phyloP scores from a whole-genome alignment of 2,329 filamentous ascomycete genomes.

The Colletotrichum sp. region DNA sequence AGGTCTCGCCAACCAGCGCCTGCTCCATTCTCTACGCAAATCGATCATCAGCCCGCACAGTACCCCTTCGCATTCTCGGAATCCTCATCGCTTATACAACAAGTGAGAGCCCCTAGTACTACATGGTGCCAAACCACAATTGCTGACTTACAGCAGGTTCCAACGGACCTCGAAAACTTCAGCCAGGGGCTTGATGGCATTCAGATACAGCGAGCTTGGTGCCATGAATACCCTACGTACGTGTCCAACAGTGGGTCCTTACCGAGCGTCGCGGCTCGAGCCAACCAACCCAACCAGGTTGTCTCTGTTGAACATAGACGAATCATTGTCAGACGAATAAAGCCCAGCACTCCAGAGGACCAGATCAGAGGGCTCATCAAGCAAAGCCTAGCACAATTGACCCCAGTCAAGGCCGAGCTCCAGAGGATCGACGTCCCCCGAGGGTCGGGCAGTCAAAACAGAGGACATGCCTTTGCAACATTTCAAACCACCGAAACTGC shows the following conservation, averaged over 20 bases:
- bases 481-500: not conserved
- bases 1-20: too few species aligned
- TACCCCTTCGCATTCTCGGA: too few species aligned
- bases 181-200: not conserved
- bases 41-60: too few species aligned
- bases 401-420: not conserved
- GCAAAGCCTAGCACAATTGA: not conserved
- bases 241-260: not conserved
- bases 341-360: not conserved
- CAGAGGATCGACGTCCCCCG: constrained; percentile 2
- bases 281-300: too few species aligned
- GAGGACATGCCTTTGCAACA: not conserved
- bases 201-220: not conserved
- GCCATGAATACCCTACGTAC: not conserved
- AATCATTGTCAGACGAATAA: not conserved
- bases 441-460: not conserved
- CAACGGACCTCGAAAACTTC: not conserved
- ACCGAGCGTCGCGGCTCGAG: too few species aligned
- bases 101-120: too few species aligned
- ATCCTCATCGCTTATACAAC: too few species aligned
- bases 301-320: not conserved
- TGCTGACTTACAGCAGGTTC: not conserved
- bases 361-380: not conserved
- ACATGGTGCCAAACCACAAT: too few species aligned
- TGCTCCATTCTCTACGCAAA: too few species aligned